These are phyloP conservation scores for Phytophthora nicotianae DNA, from an alignment of 352 stramenopile species.

Conservation along the genomic window DNA sequence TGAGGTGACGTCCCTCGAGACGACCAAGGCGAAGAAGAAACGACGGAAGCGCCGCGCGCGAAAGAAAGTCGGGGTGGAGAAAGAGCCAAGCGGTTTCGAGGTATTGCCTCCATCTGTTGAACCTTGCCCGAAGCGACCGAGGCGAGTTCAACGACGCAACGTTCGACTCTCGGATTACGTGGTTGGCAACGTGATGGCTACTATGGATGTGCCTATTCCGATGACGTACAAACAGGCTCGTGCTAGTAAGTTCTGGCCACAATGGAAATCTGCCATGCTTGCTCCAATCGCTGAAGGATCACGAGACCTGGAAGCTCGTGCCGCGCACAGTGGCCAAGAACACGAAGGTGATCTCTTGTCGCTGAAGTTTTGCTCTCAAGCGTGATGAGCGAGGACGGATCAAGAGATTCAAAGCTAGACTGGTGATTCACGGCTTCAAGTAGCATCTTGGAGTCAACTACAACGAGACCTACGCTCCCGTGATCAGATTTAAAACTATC, in stretches of 20 bases:
- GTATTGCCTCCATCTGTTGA: not conserved
- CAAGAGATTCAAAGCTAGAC: not conserved
- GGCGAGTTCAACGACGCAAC: not conserved
- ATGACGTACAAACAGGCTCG: slow-evolving; percentile 4
- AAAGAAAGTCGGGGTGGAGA: not conserved
- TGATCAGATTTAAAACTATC: not conserved
- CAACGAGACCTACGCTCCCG: not conserved
- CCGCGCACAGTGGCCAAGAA: not conserved
- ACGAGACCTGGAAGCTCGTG: slow-evolving; percentile 9
- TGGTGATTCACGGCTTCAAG: not conserved
- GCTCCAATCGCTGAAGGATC: not conserved
- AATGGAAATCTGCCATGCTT: slow-evolving; percentile 6
- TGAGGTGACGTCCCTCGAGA: no score
- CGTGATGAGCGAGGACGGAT: not conserved
- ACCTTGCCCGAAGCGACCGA: not conserved
- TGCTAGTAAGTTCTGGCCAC: slow-evolving; percentile 1
- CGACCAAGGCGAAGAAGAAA: no score
- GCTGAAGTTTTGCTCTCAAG: slow-evolving; percentile 5
- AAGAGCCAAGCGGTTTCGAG: not conserved
- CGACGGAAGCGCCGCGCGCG: not conserved
- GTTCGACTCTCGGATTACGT: slow-evolving; percentile 13
- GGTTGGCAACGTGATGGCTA: not conserved
- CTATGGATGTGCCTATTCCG: not conserved
- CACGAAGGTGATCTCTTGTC: slow-evolving; percentile 5
- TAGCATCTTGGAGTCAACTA: not conserved